phyloP scores from a whole-genome alignment of 2,329 filamentous ascomycete species.

The Alternaria triticimaculans region DNA sequence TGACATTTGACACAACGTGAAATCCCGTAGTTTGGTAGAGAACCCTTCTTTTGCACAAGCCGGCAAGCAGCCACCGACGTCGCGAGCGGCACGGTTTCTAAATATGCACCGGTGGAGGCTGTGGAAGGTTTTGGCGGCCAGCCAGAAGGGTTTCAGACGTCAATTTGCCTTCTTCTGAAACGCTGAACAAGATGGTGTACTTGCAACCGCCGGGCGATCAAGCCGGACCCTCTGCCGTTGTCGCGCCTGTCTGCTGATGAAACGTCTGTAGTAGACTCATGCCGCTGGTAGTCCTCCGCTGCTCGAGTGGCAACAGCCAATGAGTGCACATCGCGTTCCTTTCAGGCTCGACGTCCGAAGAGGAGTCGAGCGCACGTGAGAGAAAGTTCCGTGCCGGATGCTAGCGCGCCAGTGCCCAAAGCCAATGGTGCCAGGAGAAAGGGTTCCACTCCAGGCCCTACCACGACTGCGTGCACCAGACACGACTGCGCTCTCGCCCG shows the following conservation, averaged over 20 bases:
- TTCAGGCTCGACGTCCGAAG: slow-evolving; percentile 9
- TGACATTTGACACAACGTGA: slow-evolving; percentile 7
- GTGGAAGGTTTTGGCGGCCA: slow-evolving; percentile 28
- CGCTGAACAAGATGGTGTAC: slow-evolving; percentile 21
- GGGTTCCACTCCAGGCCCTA: slow-evolving; percentile 27
- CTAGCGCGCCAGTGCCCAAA: slow-evolving; percentile 19
- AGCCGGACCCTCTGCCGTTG: slow-evolving; percentile 13
- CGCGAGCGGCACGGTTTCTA: slow-evolving; percentile 5
- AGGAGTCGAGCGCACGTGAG: slow-evolving; percentile 23
- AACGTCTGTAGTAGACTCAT: slow-evolving; percentile 14
- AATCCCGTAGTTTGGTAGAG: not conserved
- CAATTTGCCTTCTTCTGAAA: slow-evolving; percentile 37
- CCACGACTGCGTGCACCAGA: slow-evolving; percentile 22
- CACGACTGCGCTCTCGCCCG: slow-evolving; percentile 11
- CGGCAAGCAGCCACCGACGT: not conserved
- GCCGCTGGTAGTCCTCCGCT: not conserved
- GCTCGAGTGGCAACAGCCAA: slow-evolving; percentile 4
- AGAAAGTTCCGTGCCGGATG: slow-evolving; percentile 12
- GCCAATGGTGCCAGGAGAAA: slow-evolving; percentile 13
- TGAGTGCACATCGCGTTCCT: slow-evolving; percentile 11
- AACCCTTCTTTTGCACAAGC: not conserved
- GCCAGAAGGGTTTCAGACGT: slow-evolving; percentile 37
- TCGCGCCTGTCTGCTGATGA: slow-evolving; percentile 24
- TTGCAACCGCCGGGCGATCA: slow-evolving; percentile 20
- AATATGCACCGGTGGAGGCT: slow-evolving; percentile 19